Percentiles rank a stretch among this genome's conserved stretches.
phyloP scores from a whole-genome alignment of 208 protist genomes.

The Angomonas desouzai region DNA sequence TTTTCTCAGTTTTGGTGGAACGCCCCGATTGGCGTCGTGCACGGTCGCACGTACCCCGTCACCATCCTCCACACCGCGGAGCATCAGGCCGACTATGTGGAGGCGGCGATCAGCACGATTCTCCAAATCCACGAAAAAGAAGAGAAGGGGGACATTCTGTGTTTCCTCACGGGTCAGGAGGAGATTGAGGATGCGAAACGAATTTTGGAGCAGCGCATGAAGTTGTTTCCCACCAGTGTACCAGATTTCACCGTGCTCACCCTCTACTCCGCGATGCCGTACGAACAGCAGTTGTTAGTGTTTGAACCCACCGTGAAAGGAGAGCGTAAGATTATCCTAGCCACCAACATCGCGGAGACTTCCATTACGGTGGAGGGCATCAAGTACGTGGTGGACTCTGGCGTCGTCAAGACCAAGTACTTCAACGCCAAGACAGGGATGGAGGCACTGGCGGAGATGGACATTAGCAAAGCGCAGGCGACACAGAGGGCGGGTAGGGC shows the following conservation, averaged over 20 bases:
- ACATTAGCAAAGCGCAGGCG: slow-evolving; percentile 92
- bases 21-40: slow-evolving; percentile 89
- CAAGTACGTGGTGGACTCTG: slow-evolving; percentile 98
- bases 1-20: slow-evolving; percentile 95
- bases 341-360: slow-evolving; percentile 99
- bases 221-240: slow-evolving; percentile 55
- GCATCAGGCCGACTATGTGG: slow-evolving; percentile 96
- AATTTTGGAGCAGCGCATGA: slow-evolving; percentile 76
- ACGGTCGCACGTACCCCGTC: slow-evolving; percentile 90
- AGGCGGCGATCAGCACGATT: slow-evolving; percentile 95
- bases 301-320: slow-evolving; percentile 91
- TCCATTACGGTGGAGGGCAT: slow-evolving; percentile 99
- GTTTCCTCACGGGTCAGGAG: slow-evolving; percentile 99
- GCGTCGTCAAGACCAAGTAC: slow-evolving; percentile 96
- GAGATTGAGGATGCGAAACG: slow-evolving; percentile 87
- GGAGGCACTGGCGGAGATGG: slow-evolving; percentile 94
- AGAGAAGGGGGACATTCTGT: slow-evolving; percentile 97
- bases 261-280: slow-evolving; percentile 96
- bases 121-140: slow-evolving; percentile 97
- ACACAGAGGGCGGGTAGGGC: slow-evolving; percentile 97
- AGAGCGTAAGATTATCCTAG: slow-evolving; percentile 94
- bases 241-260: slow-evolving; percentile 71
- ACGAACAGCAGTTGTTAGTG: slow-evolving; percentile 95
- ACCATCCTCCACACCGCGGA: slow-evolving; percentile 92
- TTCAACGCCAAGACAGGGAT: slow-evolving; percentile 97